These are phyloP conservation scores for thale cress (Arabidopsis thaliana) DNA, from an alignment of 345 rosid genomes.

Conservation along the genomic window DNA sequence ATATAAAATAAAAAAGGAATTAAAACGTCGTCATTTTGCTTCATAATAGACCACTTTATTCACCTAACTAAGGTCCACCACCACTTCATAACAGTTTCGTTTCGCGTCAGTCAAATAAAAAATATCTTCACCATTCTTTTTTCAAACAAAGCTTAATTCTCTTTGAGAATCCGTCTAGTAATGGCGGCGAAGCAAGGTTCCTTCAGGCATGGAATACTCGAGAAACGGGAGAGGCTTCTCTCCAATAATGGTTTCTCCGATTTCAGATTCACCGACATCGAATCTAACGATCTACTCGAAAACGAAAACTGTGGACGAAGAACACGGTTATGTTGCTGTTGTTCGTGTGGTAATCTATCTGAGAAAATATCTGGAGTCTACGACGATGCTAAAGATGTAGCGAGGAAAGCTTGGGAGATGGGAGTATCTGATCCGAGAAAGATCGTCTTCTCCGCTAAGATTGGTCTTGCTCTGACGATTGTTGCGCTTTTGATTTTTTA, in stretches of 20 bases:
- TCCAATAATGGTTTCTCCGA: constrained; percentile 58
- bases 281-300: constrained; percentile 30
- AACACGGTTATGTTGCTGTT: constrained; percentile 28
- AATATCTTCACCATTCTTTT: constrained; percentile 33
- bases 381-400: constrained; percentile 47
- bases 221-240: constrained; percentile 57
- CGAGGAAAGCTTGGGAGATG: constrained; percentile 61
- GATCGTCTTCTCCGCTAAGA: constrained; percentile 82
- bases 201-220: constrained; percentile 50
- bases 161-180: background rate
- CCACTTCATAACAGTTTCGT: constrained; percentile 9
- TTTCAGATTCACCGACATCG: constrained; percentile 47
- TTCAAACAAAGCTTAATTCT: background rate
- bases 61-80: constrained; percentile 9
- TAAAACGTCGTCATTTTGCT: constrained; percentile 36
- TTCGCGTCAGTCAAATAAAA: constrained; percentile 26
- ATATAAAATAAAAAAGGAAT: background rate
- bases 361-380: constrained; percentile 45
- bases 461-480: constrained; percentile 77
- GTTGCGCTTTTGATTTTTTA: constrained; percentile 72
- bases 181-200: constrained; percentile 66
- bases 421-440: constrained; percentile 89
- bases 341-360: constrained; percentile 43
- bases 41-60: background rate
- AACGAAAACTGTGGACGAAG: background rate